These are phyloP conservation scores for Pisolithus orientalis DNA, from an alignment of 768 basidiomycete species.

Conservation along the genomic window DNA sequence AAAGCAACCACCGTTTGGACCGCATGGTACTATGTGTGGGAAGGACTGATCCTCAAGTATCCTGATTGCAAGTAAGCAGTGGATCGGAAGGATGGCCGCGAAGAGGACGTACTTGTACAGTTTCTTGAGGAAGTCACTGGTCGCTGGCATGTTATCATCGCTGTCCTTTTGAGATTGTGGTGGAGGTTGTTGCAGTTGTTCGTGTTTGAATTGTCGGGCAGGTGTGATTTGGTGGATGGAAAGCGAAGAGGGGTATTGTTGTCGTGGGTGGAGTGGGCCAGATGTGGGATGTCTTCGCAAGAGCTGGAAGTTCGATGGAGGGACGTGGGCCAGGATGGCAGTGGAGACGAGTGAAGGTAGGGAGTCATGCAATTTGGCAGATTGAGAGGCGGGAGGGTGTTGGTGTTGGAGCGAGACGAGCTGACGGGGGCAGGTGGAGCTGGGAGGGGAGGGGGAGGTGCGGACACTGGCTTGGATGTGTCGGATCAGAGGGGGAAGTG, in stretches of 20 bases:
- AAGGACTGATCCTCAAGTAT: slow-evolving; percentile 84
- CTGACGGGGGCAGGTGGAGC: slow-evolving; percentile 33
- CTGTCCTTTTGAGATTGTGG: slow-evolving; percentile 26
- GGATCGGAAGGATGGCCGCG: background rate
- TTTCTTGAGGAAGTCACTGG: slow-evolving; percentile 92
- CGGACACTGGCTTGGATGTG: no score
- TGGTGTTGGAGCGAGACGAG: slow-evolving; percentile 28
- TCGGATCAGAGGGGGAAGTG: no score
- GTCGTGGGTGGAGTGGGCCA: slow-evolving; percentile 9
- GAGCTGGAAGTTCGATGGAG: slow-evolving; percentile 35
- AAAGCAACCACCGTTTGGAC: slow-evolving; percentile 78
- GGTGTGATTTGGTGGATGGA: slow-evolving; percentile 17
- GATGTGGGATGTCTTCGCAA: slow-evolving; percentile 33
- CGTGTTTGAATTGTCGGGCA: slow-evolving; percentile 23
- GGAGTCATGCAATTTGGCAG: slow-evolving; percentile 21
- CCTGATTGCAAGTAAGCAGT: slow-evolving; percentile 32
- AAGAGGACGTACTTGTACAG: slow-evolving; percentile 66
- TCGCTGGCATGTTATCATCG: slow-evolving; percentile 80
- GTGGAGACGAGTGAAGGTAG: slow-evolving; percentile 21
- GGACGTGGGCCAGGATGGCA: slow-evolving; percentile 17
- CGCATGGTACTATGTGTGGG: slow-evolving; percentile 75
- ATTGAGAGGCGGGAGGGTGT: slow-evolving; percentile 38
- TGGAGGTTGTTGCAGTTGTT: slow-evolving; percentile 16
- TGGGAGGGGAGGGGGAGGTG: slow-evolving; percentile 41
- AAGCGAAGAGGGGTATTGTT: slow-evolving; percentile 16